Percentiles rank a stretch among this genome's conserved stretches.
These are phyloP conservation scores for Fagopyrum homotropicum DNA, from an alignment of 148 eudicot genomes.

Conservation along the genomic window DNA sequence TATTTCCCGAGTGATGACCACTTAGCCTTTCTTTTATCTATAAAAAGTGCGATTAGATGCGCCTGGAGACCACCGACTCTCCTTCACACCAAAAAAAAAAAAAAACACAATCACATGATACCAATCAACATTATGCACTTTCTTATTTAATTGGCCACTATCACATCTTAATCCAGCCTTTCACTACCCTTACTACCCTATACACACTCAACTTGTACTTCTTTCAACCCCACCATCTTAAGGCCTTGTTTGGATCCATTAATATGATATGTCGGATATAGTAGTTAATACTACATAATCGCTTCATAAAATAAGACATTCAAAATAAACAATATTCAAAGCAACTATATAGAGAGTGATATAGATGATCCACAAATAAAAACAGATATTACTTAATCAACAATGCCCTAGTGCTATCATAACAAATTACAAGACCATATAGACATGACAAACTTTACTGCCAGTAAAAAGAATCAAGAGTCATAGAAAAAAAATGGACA, in stretches of 20 bases:
- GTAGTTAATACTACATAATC: too few species aligned
- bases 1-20: too few species aligned
- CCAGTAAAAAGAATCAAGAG: neutral
- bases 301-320: too few species aligned
- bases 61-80: too few species aligned
- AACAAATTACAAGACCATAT: constrained; percentile 1
- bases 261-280: too few species aligned
- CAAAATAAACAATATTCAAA: neutral
- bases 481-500: neutral
- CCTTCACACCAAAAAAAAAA: too few species aligned
- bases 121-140: neutral
- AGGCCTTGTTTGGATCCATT: neutral
- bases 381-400: neutral
- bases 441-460: neutral
- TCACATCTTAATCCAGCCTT: constrained; percentile 19
- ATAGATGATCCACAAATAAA: neutral
- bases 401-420: neutral
- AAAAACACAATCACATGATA: constrained; percentile 1
- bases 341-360: constrained; percentile 5
- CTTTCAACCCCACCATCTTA: neutral
- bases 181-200: neutral
- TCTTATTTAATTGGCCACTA: constrained; percentile 12
- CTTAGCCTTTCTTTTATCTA: too few species aligned
- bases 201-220: constrained; percentile 6
- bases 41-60: too few species aligned